These are phyloP conservation scores for Amaranthus palmeri DNA, from an alignment of 148 eudicot species.

Conservation along the genomic window DNA sequence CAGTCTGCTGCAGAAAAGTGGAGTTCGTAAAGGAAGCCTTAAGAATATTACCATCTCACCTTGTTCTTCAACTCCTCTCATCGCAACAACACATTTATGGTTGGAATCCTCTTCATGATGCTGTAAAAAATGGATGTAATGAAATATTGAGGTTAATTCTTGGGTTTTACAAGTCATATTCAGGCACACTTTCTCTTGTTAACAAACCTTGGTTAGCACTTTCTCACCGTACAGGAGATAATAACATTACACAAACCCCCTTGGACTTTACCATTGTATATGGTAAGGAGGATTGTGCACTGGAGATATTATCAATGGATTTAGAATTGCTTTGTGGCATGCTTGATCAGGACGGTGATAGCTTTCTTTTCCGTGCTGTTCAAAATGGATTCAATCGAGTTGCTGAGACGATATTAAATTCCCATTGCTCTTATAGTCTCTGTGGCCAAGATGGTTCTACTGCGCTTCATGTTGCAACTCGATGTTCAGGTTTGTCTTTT, in stretches of 20 bases:
- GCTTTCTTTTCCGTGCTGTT: slow-evolving; percentile 7
- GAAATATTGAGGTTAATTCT: too few relatives aligned
- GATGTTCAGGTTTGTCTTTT: slow-evolving; percentile 5
- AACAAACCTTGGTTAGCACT: slow-evolving; percentile 15
- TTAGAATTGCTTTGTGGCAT: background rate
- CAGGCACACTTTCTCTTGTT: too few relatives aligned
- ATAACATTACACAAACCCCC: background rate
- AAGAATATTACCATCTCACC: too few relatives aligned
- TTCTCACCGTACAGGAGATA: background rate
- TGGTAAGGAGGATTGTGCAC: background rate
- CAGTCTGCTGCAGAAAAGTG: too few relatives aligned
- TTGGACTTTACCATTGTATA: background rate
- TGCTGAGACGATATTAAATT: slow-evolving; percentile 8
- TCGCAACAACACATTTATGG: too few relatives aligned
- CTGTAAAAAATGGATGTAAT: too few relatives aligned
- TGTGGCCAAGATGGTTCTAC: background rate
- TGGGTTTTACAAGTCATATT: too few relatives aligned
- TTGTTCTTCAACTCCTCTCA: too few relatives aligned
- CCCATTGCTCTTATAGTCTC: background rate
- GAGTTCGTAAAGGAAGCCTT: too few relatives aligned
- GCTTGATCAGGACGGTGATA: background rate
- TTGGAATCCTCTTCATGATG: too few relatives aligned
- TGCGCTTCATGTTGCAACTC: background rate
- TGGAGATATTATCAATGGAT: slow-evolving; percentile 19
- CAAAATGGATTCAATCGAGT: background rate